Conservation (phyloP, 176 grass and related monocot genomes). For the Dendrocalamus sinicus region DNA sequence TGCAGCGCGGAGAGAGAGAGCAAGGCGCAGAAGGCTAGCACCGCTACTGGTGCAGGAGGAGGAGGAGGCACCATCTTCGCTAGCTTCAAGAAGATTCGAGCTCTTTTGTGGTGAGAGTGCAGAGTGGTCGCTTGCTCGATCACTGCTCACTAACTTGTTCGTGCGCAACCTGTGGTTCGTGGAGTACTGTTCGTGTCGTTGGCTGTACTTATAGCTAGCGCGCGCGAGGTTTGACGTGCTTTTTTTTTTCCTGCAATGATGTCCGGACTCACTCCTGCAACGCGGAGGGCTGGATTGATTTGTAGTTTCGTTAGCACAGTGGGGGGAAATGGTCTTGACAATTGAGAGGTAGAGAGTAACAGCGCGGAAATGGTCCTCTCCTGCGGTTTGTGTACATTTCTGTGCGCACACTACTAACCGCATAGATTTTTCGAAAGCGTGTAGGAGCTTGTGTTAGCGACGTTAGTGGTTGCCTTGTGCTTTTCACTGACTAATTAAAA, state of each 20-base stretch:
- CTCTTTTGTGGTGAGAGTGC: not conserved
- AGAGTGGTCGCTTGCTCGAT: not conserved
- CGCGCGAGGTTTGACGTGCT: not conserved
- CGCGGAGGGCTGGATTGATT: not conserved
- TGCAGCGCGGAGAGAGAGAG: slow-evolving; percentile 5
- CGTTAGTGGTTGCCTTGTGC: not conserved
- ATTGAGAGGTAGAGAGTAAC: not conserved
- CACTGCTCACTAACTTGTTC: not conserved
- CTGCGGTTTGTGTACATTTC: not conserved
- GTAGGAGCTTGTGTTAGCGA: not conserved
- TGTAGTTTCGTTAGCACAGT: not conserved
- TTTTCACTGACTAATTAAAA: not conserved
- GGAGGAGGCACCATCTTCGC: not conserved
- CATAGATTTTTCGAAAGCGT: not conserved
- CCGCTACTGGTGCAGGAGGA: not conserved
- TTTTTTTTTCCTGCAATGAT: not conserved
- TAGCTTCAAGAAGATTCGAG: not conserved
- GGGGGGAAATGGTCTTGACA: slow-evolving; percentile 26
- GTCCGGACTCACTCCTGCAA: slow-evolving; percentile 37
- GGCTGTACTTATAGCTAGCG: slow-evolving; percentile 34
- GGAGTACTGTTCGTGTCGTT: not conserved
- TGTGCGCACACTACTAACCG: not conserved
- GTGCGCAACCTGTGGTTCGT: not conserved
- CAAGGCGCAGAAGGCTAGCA: slow-evolving; percentile 22
- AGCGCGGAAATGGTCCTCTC: slow-evolving; percentile 13